Evolutionary conservation across 306 rosid species (phyloP), one percentile per base, ranked within the genome.

Genomic region (Lathyrus tuberosus): DNA sequence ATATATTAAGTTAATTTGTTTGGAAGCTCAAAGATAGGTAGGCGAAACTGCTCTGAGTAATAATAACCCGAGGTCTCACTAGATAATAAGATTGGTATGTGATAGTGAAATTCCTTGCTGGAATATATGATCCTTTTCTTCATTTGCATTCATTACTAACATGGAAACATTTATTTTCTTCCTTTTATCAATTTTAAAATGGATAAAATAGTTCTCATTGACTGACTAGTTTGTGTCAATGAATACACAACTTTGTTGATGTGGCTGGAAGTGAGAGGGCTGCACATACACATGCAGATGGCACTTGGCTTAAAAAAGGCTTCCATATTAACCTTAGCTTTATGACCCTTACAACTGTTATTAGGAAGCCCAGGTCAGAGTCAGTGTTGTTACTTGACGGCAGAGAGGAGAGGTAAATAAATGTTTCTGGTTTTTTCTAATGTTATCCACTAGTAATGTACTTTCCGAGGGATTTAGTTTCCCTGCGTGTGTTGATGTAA

Each of bases 251-350:
- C 82, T 95, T 91, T 80, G 99, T 95, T 15, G 99, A 95, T 84
- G 85, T 95, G 33, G 99, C 99, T 58, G 99, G 99, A 80, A 95
- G 99, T 63, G 99, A 95, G 86, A 91, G 99, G 83, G 97, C 95
- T 80, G 84, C 99, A 26, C 99, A 95, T 70, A 89, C 99, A 72
- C 95, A 91, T 74, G 84, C 97, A 30, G 99, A 95, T 80, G 97
- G 99, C 71, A 88, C 95, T 52, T 86, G 99, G 86, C 92, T 95
- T 65, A 83, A 96, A 87, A 97, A 95, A 83, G 99, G 99, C 38
- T 95, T 97, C 82, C 99, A 95, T 75, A 95, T 95, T 67, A 95
- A 95, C 82, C 99, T 95, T 72, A 95, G 99, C 83, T 79, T 95
- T 82, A 95, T 95, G 99, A 95, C 99, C 56, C 99, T 95, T 66